Evolutionary conservation across 1,284 basidiomycete species (phyloP), one percentile per base, ranked within the genome.

Genomic region (Mrakiaceae sp.): DNA sequence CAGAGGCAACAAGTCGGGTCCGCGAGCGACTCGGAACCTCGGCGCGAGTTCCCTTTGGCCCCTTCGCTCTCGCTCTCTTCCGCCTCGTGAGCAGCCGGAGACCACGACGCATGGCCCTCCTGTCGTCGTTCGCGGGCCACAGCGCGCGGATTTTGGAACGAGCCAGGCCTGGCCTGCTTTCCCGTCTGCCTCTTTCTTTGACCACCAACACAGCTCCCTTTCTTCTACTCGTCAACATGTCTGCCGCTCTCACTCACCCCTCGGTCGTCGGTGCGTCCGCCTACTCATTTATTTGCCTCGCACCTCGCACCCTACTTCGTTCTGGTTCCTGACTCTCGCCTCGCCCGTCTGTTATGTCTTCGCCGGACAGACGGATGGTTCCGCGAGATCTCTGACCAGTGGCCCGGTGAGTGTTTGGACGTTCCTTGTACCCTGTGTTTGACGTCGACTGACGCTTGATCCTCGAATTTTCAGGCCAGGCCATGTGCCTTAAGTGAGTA

Each of bases 291-390:
- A 9, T 3, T 27, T 69, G 87, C 90, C 40, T 93, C 88, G 69
- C 95, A 98, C 78, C 95, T 95, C 44, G 89, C 97, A 81, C 96
- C 95, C 0, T 88, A 91, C 79, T 87, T 88, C 72, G 94, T 98
- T 39, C 85, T 53, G 50, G 4, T 3, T 14, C 42, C 10, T 56
- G 12, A 8, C 52, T 44, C 3, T 14, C 44, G 6, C 12, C 39
- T 39, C 43, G 48, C 9, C n/a, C 8, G 10, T 46, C 27, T 54
- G n/a, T 14, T 98, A 49, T 93, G 98, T 64, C 49, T 54, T 5
- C 42, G n/a, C 49, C 50, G n/a, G 12, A 27, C 69, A 89, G 93
- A 96, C 81, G 93, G 94, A 77, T 98, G 95, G 94, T 98, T 97
- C 82, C 84, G 88, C 71, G 95, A 98, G 81, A 88, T 93, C 75